Percentiles rank a stretch among this genome's conserved stretches.
Evolutionary conservation across 2,329 filamentous ascomycete genomes (phyloP).

Genomic region (Sclerotinia sclerotiorum): DNA sequence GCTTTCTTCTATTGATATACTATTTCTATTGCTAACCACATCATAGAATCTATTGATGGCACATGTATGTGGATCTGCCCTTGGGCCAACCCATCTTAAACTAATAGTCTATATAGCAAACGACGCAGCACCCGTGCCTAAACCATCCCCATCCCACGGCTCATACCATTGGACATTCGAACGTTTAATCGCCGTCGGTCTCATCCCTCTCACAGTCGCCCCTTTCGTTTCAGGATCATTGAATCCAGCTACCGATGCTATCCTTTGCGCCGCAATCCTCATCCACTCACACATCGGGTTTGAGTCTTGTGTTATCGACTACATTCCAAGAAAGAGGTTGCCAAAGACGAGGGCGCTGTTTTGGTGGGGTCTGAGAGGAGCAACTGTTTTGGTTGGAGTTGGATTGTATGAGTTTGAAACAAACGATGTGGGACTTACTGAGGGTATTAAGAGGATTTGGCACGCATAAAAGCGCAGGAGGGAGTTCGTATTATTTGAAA

Average conservation of each 20-base stretch:
- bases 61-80: conserved; percentile 56
- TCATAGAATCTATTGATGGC: conserved; percentile 70
- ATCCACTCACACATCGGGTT: conserved; percentile 97
- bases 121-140: conserved; percentile 75
- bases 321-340: conserved; percentile 72
- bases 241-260: conserved; percentile 83
- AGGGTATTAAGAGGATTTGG: conserved; percentile 87
- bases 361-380: conserved; percentile 75
- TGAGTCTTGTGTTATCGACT: conserved; percentile 87
- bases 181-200: conserved; percentile 74
- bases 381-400: conserved; percentile 77
- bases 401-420: conserved; percentile 99
- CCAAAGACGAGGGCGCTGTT: conserved; percentile 66
- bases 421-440: conserved; percentile 92
- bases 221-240: conserved; percentile 91
- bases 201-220: conserved; percentile 83
- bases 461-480: conserved; percentile 57
- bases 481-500: conserved; percentile 22
- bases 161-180: conserved; percentile 99
- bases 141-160: conserved; percentile 74
- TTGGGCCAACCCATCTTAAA: conserved; percentile 24
- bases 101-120: conserved; percentile 61
- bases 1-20: conserved; percentile 41
- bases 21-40: conserved; percentile 45
- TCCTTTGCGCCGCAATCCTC: conserved; percentile 78